These are phyloP conservation scores for Leccinum incarnatum DNA, from an alignment of 768 basidiomycete species.

Conservation along the genomic window DNA sequence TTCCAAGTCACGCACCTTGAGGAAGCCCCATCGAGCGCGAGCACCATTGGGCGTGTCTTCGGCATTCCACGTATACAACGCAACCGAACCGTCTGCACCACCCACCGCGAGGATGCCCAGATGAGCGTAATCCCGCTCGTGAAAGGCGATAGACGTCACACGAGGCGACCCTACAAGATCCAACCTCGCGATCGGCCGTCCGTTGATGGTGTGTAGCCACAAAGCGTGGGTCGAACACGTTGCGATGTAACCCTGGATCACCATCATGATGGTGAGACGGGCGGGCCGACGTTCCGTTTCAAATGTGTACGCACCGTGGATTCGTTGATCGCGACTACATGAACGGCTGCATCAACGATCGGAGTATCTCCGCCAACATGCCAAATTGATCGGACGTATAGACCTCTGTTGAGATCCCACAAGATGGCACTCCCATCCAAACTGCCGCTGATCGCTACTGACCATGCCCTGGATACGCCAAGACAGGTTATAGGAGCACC, in stretches of 20 bases:
- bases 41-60: slow-evolving; percentile 67
- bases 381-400: slow-evolving; percentile 80
- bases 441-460: slow-evolving; percentile 77
- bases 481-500: slow-evolving; percentile 65
- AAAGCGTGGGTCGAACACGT: slow-evolving; percentile 72
- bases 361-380: slow-evolving; percentile 40
- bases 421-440: slow-evolving; percentile 82
- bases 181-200: slow-evolving; percentile 66
- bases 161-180: slow-evolving; percentile 52
- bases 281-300: too few relatives aligned
- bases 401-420: slow-evolving; percentile 86
- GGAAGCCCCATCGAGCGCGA: slow-evolving; percentile 73
- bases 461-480: slow-evolving; percentile 78
- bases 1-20: slow-evolving; percentile 65
- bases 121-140: slow-evolving; percentile 83
- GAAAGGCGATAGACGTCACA: slow-evolving; percentile 80
- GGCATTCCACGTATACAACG: slow-evolving; percentile 81
- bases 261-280: slow-evolving; percentile 3
- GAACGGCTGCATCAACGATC: slow-evolving; percentile 44
- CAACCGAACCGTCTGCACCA: slow-evolving; percentile 70
- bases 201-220: slow-evolving; percentile 86
- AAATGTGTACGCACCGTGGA: slow-evolving; percentile 60
- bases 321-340: slow-evolving; percentile 77
- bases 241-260: slow-evolving; percentile 75
- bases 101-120: slow-evolving; percentile 81